Evolutionary conservation across 768 basidiomycete genomes (phyloP).

Genomic region (Melanogaster broomeanus): DNA sequence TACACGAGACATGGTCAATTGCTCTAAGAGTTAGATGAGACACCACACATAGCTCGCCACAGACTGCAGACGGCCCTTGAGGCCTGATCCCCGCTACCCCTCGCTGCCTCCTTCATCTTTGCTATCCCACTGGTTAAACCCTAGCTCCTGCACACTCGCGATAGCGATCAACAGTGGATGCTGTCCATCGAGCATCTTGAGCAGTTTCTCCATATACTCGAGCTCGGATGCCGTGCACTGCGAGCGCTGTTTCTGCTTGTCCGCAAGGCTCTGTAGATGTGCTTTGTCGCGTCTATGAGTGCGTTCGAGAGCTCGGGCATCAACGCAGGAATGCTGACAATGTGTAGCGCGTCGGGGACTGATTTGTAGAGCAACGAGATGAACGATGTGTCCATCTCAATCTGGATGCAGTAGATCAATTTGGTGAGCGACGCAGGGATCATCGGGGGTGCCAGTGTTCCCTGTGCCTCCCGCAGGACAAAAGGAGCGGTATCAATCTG

Average conservation of each 20-base stretch:
- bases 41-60: no score
- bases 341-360: constrained; percentile 59
- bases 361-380: constrained; percentile 76
- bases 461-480: constrained; percentile 67
- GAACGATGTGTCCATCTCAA: constrained; percentile 74
- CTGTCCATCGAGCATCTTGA: constrained; percentile 53
- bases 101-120: constrained; percentile 45
- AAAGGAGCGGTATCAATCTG: constrained; percentile 73
- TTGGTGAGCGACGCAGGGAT: constrained; percentile 67
- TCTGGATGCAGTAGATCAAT: constrained; percentile 59
- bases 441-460: constrained; percentile 67
- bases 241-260: constrained; percentile 59
- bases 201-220: constrained; percentile 72
- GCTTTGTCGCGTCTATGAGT: constrained; percentile 69
- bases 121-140: constrained; percentile 50
- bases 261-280: constrained; percentile 67
- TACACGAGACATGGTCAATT: no score
- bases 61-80: no score
- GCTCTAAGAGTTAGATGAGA: no score
- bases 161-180: constrained; percentile 70
- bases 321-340: constrained; percentile 58
- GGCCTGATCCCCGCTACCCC: no score
- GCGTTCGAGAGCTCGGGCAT: constrained; percentile 53
- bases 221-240: constrained; percentile 34
- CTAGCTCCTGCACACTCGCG: constrained; percentile 70